Percentiles rank a stretch among this genome's conserved stretches.
Conservation (phyloP, 352 stramenopile genomes). For the Stramenopiles sp. region DNA sequence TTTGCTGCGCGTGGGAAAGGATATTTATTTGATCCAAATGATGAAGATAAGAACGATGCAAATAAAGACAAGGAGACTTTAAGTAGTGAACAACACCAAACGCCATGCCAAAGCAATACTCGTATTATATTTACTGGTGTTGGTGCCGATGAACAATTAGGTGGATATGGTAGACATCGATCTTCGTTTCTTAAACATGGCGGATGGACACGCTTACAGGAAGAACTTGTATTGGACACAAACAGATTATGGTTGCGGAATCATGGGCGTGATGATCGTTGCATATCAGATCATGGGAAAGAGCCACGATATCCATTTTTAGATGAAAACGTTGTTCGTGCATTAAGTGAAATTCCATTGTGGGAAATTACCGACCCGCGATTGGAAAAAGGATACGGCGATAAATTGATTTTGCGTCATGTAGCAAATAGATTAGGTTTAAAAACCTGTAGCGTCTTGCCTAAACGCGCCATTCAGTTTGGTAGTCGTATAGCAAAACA, state of each 20-base stretch:
- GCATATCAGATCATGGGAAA: conserved; percentile 60
- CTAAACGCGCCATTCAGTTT: conserved; percentile 86
- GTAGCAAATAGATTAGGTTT: conserved; percentile 46
- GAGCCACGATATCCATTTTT: conserved; percentile 84
- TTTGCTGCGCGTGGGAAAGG: conserved; percentile 59
- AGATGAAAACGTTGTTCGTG: conserved; percentile 66
- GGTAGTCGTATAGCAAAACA: no score
- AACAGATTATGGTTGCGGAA: conserved; percentile 78
- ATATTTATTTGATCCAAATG: conserved; percentile 15
- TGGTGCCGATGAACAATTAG: conserved; percentile 83
- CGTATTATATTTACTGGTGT: conserved; percentile 67
- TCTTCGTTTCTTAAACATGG: conserved; percentile 41
- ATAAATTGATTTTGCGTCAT: conserved; percentile 67
- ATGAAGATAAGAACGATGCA: no score
- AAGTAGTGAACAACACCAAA: no score
- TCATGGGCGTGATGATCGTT: conserved; percentile 80
- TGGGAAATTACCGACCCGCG: conserved; percentile 49
- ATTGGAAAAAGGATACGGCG: conserved; percentile 46
- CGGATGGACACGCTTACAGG: conserved; percentile 33
- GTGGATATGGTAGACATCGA: conserved; percentile 74
- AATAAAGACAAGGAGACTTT: no score
- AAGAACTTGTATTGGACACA: conserved; percentile 64
- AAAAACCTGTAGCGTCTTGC: conserved; percentile 32
- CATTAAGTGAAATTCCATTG: conserved; percentile 37
- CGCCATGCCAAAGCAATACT: no score